These are phyloP conservation scores for Alternaria sp. DNA, from an alignment of 2,329 filamentous ascomycete species.

Conservation along the genomic window DNA sequence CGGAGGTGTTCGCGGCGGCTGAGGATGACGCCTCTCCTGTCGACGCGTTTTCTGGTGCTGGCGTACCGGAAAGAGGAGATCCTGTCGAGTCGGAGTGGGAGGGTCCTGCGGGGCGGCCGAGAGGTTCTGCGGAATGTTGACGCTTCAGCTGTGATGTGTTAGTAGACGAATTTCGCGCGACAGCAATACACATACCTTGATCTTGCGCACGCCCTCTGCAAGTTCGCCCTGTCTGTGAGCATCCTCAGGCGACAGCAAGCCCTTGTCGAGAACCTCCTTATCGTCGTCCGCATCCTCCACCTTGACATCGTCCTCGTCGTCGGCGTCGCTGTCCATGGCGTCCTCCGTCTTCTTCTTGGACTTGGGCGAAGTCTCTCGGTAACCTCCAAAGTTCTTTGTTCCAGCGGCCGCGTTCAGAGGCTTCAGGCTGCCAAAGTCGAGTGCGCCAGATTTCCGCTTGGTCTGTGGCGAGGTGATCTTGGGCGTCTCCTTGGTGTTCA, in stretches of 20 bases:
- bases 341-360: slow-evolving; percentile 60
- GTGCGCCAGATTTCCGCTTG: slow-evolving; percentile 81
- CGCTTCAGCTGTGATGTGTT: slow-evolving; percentile 71
- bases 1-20: slow-evolving; percentile 38
- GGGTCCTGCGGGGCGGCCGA: slow-evolving; percentile 50
- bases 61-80: slow-evolving; percentile 35
- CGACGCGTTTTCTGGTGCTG: slow-evolving; percentile 20
- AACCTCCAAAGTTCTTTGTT: slow-evolving; percentile 87
- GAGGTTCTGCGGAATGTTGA: slow-evolving; percentile 75
- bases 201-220: slow-evolving; percentile 80
- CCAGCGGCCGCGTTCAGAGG: slow-evolving; percentile 80
- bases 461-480: slow-evolving; percentile 64
- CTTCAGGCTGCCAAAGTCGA: slow-evolving; percentile 84
- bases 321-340: slow-evolving; percentile 77
- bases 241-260: slow-evolving; percentile 70
- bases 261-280: slow-evolving; percentile 64
- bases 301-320: slow-evolving; percentile 71
- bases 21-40: slow-evolving; percentile 32
- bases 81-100: slow-evolving; percentile 31
- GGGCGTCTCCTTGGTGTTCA: slow-evolving; percentile 69
- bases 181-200: slow-evolving; percentile 70
- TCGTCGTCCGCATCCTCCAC: slow-evolving; percentile 65
- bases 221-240: slow-evolving; percentile 75
- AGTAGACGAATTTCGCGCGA: not conserved
- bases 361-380: slow-evolving; percentile 68